Evolutionary conservation across 2,329 filamentous ascomycete genomes (phyloP), one percentile per base, ranked within the genome.

Genomic region (Alternaria novae-zelandiae): DNA sequence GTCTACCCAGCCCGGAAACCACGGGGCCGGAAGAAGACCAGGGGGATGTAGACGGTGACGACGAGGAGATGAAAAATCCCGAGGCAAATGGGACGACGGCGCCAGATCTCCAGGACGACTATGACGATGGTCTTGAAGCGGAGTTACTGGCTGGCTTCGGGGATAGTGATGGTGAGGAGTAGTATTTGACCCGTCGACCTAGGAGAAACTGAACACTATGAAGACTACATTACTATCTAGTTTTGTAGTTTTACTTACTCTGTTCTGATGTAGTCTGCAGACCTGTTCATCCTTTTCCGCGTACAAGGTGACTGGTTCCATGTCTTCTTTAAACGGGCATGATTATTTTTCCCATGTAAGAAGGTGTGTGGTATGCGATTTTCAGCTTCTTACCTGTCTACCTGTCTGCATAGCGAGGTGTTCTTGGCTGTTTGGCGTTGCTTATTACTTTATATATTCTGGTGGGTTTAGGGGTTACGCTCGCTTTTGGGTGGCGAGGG

Each of bases 111-210:
- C 84, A 76, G 23, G 70, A 70, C 11, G 76, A 89, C 70, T 78
- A 90, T 54, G 89, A 90, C 76, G 86, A 87, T n/a, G 77, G 64
- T 10, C 66, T 76, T 12, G 76, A 79, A 26, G 80, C 77, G 3
- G 80, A 81, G 80, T 75, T 70, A 85, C 84, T 73, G 82, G 80
- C 80, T 15, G 73, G 70, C 7, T 72, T 74, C 26, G 69, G 57
- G n/a, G 68, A 71, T 26, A 73, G 69, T 32, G 70, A 71, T 26
- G 69, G 67, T n/a, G 70, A 66, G 30, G 67, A 71, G 21, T 66
- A 66, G 51, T 44, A 15, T 5, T 54, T 41, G 1, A 23, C 4
- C 15, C 32, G 32, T 36, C 32, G 2, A n/a, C 15, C 15, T 36
- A 36, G 32, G 7, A n/a, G 23, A n/a, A 9, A 4, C 32, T 9